phyloP scores from a whole-genome alignment of 805 yeast genomes.

The Hanseniaspora clermontiae region DNA sequence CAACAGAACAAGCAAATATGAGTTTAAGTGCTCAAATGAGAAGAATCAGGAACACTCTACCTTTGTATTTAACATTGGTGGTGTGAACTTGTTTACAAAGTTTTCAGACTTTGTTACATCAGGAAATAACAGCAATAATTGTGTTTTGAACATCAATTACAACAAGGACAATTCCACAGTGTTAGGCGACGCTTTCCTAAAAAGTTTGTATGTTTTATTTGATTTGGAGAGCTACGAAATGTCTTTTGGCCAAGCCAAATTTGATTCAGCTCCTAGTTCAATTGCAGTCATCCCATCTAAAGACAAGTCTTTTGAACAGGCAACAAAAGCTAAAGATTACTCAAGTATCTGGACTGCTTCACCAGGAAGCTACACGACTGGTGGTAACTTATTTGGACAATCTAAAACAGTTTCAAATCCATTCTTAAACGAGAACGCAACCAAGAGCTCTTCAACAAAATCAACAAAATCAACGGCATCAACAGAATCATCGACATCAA shows the following conservation, averaged over 20 bases:
- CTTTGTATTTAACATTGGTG: conserved; percentile 46
- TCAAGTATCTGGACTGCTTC: neutral
- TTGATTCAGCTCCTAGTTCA: neutral
- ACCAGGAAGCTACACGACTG: neutral
- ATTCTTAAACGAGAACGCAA: neutral
- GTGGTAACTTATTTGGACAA: neutral
- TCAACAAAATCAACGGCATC: too few species aligned
- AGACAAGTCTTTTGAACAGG: neutral
- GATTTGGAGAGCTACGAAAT: conserved; percentile 47
- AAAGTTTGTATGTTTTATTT: conserved; percentile 52
- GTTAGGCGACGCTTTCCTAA: conserved; percentile 46
- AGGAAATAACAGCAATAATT: conserved; percentile 20
- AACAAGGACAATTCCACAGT: conserved; percentile 27
- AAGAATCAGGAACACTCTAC: conserved; percentile 17
- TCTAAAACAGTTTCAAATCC: neutral
- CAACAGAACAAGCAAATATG: conserved; percentile 33
- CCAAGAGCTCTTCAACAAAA: neutral
- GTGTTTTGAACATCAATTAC: conserved; percentile 35
- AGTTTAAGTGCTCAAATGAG: conserved; percentile 32
- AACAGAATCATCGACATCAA: neutral
- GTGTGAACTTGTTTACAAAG: conserved; percentile 41
- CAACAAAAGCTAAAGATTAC: neutral
- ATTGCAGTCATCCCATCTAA: neutral
- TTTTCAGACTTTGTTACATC: conserved; percentile 26
- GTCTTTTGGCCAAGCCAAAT: conserved; percentile 40